A percentile compares a stretch with the other conserved stretches of the same genome.
Conservation (phyloP, 2,329 filamentous ascomycete species). For the Claviceps arundinis region DNA sequence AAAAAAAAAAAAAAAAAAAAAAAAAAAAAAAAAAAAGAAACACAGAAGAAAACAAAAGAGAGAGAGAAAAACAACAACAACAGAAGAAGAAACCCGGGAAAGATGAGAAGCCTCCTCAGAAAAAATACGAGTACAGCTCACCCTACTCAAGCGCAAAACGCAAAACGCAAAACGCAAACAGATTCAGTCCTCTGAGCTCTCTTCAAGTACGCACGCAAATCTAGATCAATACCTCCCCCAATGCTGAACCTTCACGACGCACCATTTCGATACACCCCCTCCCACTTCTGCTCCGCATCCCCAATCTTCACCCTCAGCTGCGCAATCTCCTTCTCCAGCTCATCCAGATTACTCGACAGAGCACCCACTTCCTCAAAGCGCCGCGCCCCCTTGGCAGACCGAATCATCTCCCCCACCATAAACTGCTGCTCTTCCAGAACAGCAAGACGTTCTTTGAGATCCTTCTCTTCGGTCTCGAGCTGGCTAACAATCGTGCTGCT, state of each 20-base stretch:
- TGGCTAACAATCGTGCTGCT: conserved; percentile 39
- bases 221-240: too few relatives aligned
- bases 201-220: too few relatives aligned
- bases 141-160: too few relatives aligned
- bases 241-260: not conserved
- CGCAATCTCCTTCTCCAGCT: conserved; percentile 67
- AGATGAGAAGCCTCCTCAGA: too few relatives aligned
- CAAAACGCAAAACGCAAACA: too few relatives aligned
- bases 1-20: too few relatives aligned
- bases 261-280: conserved; percentile 33
- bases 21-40: too few relatives aligned
- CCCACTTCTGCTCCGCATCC: conserved; percentile 48
- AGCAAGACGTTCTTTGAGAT: conserved; percentile 64
- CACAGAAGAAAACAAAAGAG: not conserved
- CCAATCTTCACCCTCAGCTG: conserved; percentile 50
- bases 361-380: conserved; percentile 80
- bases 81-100: not conserved
- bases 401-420: conserved; percentile 76
- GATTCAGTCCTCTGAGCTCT: too few relatives aligned
- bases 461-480: conserved; percentile 72
- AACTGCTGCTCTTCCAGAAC: conserved; percentile 87
- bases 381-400: conserved; percentile 57
- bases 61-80: not conserved
- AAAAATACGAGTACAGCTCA: too few relatives aligned
- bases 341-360: conserved; percentile 66